These are phyloP conservation scores for Citeromyces matritensis DNA, from an alignment of 805 yeast genomes.

Conservation along the genomic window DNA sequence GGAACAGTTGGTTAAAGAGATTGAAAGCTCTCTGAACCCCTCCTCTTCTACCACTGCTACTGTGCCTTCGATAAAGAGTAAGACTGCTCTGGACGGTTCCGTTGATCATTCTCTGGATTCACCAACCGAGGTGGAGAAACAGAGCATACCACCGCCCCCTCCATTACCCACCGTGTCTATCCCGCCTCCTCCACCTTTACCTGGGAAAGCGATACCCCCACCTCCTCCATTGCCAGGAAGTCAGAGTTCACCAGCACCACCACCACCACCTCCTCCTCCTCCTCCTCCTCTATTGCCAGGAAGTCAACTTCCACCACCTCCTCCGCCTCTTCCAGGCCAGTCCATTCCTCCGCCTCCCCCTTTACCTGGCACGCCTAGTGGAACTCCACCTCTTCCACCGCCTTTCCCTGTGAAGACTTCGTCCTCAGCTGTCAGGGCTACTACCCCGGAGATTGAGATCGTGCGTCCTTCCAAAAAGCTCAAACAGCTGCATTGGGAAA, in stretches of 20 bases:
- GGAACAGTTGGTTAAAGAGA: conserved; percentile 23
- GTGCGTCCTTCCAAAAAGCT: conserved; percentile 66
- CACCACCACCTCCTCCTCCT: conserved; percentile 19
- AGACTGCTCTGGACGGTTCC: not conserved
- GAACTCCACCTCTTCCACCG: conserved; percentile 15
- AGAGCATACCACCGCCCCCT: conserved; percentile 15
- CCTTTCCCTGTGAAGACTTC: conserved; percentile 4
- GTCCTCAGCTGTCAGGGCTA: conserved; percentile 9
- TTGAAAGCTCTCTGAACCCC: conserved; percentile 11
- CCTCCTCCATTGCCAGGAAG: conserved; percentile 6
- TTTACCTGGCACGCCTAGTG: conserved; percentile 13
- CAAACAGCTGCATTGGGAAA: conserved; percentile 96
- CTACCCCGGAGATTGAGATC: conserved; percentile 27
- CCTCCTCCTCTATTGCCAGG: conserved; percentile 13
- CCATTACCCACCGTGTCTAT: conserved; percentile 10
- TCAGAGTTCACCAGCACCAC: conserved; percentile 12
- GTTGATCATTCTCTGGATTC: not conserved
- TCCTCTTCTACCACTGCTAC: too few species aligned
- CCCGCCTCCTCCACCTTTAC: conserved; percentile 7
- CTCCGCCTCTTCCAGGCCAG: conserved; percentile 12
- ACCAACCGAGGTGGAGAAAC: not conserved
- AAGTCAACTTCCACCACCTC: conserved; percentile 6
- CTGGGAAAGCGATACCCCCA: too few species aligned
- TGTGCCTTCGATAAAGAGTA: not conserved
- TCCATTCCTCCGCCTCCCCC: conserved; percentile 18